phyloP scores from a whole-genome alignment of 768 basidiomycete species.

The Serendipita sp. region DNA sequence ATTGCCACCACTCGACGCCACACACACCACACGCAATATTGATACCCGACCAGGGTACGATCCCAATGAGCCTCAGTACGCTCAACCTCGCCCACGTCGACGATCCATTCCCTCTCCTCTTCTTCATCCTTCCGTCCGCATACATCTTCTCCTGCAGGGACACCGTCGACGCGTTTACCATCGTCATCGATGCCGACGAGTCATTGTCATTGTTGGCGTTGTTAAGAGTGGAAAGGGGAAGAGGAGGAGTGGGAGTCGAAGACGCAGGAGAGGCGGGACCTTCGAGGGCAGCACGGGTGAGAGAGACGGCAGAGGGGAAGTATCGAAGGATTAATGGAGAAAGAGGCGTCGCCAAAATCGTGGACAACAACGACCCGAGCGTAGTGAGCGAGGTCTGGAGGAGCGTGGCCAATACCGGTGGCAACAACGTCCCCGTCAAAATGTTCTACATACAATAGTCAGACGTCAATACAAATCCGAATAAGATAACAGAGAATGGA shows the following conservation, averaged over 20 bases:
- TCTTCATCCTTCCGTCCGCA: not conserved
- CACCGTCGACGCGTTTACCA: slow-evolving; percentile 13
- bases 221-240: slow-evolving; percentile 16
- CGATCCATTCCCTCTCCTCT: slow-evolving; percentile 8
- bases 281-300: slow-evolving; percentile 70
- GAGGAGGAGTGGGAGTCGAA: slow-evolving; percentile 23
- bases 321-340: slow-evolving; percentile 67
- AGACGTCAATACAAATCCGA: slow-evolving; percentile 11
- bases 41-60: slow-evolving; percentile 95
- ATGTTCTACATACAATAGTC: slow-evolving; percentile 56
- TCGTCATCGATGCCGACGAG: not conserved
- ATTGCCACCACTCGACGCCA: slow-evolving; percentile 60
- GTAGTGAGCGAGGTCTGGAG: slow-evolving; percentile 76
- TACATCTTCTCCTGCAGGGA: not conserved
- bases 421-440: slow-evolving; percentile 72
- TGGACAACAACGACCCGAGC: slow-evolving; percentile 68
- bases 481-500: slow-evolving; percentile 11
- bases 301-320: slow-evolving; percentile 70
- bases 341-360: slow-evolving; percentile 65
- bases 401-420: slow-evolving; percentile 65
- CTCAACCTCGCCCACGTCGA: slow-evolving; percentile 74
- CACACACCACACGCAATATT: slow-evolving; percentile 93
- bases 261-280: slow-evolving; percentile 34
- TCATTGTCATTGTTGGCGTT: slow-evolving; percentile 8
- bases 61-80: slow-evolving; percentile 75